Percentiles rank a stretch among this genome's conserved stretches.
Evolutionary conservation across 2,329 filamentous ascomycete species (phyloP).

Genomic region (Trichoderma brevicompactum): DNA sequence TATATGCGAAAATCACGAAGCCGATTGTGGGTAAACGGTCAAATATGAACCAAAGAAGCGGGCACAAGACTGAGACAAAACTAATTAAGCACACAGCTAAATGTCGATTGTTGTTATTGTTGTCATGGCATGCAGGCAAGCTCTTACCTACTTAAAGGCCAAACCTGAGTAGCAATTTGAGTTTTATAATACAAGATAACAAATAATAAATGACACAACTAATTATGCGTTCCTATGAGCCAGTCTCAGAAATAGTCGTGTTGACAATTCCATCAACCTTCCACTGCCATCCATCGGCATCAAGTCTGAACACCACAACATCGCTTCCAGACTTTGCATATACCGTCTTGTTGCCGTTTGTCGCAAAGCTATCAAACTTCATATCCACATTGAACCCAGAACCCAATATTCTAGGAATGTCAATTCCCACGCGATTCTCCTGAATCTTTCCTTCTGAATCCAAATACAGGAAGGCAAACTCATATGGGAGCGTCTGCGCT

Average conservation of each 20-base stretch:
- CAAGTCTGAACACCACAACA: constrained; percentile 31
- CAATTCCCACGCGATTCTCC: constrained; percentile 30
- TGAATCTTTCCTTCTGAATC: constrained; percentile 27
- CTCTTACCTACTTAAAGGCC: background rate
- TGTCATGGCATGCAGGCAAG: background rate
- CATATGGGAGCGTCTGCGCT: constrained; percentile 26
- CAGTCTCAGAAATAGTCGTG: constrained; percentile 4
- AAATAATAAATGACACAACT: background rate
- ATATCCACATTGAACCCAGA: constrained; percentile 24
- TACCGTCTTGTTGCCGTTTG: constrained; percentile 31
- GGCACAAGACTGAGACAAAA: background rate
- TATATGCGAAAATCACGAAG: background rate
- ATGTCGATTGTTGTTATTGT: background rate
- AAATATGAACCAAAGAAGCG: background rate
- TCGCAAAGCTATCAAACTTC: constrained; percentile 28
- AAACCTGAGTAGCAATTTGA: background rate
- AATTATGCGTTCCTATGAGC: background rate
- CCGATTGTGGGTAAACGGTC: background rate
- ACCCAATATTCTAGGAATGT: constrained; percentile 20
- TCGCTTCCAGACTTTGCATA: constrained; percentile 32
- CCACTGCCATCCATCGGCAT: constrained; percentile 28
- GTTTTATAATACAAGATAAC: background rate
- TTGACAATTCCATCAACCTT: constrained; percentile 25
- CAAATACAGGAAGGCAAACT: constrained; percentile 31
- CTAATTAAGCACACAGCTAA: background rate